A percentile compares a stretch with the other conserved stretches of the same genome.
Evolutionary conservation across 2,329 filamentous ascomycete species (phyloP).

Genomic region (Exserohilum turcica): DNA sequence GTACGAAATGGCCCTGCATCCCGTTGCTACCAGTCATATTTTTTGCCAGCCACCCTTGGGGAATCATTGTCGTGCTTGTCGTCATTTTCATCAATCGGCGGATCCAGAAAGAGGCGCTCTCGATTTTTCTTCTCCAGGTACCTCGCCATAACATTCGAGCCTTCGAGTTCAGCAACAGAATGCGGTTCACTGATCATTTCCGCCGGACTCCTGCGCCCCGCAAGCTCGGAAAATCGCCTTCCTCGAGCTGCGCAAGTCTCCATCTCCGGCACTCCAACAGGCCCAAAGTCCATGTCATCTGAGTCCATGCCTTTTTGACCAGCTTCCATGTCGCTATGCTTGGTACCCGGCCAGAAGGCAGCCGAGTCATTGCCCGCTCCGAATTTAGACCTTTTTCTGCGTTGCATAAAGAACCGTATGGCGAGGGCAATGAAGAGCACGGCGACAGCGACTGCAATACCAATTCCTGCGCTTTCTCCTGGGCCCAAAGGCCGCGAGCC

Average conservation of each 20-base stretch:
- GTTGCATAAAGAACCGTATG: constrained; percentile 20
- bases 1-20: neutral
- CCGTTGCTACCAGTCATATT: constrained; percentile 1
- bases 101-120: constrained; percentile 19
- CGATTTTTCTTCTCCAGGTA: neutral
- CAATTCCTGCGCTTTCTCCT: constrained; percentile 24
- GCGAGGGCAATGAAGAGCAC: constrained; percentile 17
- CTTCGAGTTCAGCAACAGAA: constrained; percentile 20
- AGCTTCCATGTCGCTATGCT: constrained; percentile 21
- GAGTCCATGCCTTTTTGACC: neutral
- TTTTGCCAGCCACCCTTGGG: constrained; percentile 8
- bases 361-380: constrained; percentile 7
- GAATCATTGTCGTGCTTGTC: constrained; percentile 9
- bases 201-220: constrained; percentile 11
- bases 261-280: constrained; percentile 6
- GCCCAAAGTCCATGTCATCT: neutral
- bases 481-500: constrained; percentile 5
- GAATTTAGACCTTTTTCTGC: constrained; percentile 9
- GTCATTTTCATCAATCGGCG: constrained; percentile 17
- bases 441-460: constrained; percentile 20
- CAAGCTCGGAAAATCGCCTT: constrained; percentile 16
- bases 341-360: neutral
- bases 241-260: neutral
- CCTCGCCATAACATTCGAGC: constrained; percentile 8
- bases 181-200: constrained; percentile 13